Percentiles rank a stretch among this genome's conserved stretches.
Conservation (phyloP, 2,329 filamentous ascomycete genomes). For the Diaporthe velutina region DNA sequence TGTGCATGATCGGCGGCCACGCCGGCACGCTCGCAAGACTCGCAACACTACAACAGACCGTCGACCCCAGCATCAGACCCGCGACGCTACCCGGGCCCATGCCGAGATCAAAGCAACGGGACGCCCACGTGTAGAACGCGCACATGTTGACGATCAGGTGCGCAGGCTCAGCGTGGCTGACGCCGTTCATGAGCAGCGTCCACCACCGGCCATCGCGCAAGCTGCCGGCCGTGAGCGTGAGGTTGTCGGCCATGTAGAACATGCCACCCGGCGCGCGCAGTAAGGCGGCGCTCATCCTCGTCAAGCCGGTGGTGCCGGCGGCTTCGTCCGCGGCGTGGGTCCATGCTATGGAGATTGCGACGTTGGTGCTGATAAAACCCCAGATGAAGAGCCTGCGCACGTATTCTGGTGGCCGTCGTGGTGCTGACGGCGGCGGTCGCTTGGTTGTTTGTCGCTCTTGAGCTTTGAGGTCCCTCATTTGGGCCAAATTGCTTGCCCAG, state of each 20-base stretch:
- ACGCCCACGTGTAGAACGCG: neutral
- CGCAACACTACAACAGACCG: neutral
- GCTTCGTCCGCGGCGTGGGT: neutral
- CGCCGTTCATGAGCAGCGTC: neutral
- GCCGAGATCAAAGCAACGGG: constrained; percentile 5
- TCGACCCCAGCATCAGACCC: neutral
- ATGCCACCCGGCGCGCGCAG: neutral
- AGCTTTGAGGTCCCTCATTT: neutral
- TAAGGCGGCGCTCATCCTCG: neutral
- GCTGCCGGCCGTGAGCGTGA: neutral
- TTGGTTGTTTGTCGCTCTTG: too few relatives aligned
- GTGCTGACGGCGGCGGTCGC: too few relatives aligned
- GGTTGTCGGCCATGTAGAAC: neutral
- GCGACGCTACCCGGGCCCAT: neutral
- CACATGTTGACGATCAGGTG: constrained; percentile 5
- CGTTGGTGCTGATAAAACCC: constrained; percentile 14
- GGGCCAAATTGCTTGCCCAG: neutral
- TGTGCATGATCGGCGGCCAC: too few relatives aligned
- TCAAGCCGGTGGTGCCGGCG: neutral
- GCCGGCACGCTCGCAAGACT: neutral
- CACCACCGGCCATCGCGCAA: neutral
- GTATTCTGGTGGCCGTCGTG: neutral
- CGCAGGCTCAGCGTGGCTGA: neutral
- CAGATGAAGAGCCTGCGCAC: neutral
- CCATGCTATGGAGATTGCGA: constrained; percentile 5